Evolutionary conservation across 1,139 yeast species (phyloP), one percentile per base, ranked within the genome.

Genomic region (Sugiyamaella castrensis): DNA sequence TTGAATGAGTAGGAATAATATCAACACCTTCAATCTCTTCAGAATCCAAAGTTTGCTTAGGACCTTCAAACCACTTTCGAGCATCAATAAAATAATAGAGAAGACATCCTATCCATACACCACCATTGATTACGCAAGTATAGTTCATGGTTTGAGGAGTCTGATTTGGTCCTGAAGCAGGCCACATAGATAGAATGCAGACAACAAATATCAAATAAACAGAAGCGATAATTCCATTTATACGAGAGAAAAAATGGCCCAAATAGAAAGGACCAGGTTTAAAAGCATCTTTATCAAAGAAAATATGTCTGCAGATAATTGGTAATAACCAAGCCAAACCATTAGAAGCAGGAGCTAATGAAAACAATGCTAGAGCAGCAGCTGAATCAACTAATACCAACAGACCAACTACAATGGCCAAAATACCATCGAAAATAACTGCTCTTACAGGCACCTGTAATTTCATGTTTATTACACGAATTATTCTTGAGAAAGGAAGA

Each of bases 241-340:
- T 37, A 36, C 72, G 73, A 1, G 84, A 78, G 45, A 72, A 58
- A 12, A 65, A 52, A 7, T 68, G 65, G 28, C 89, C 89, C 54
- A 82, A 68, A 63, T 79, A 77, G 61, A 83, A 83, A 7, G 79
- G 76, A 8, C 91, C 91, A 0, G 87, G 87, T 13, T 67, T 71
- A 62, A 82, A 82, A 42, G 73, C 67, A 42, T 73, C 69, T 48
- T 68, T 71, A 43, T 80, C 81, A 34, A 57, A 65, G 46, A 43
- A 56, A 8, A 61, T 50, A 38, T 61, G 59, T 52, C 80, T 70
- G 48, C 79, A 65, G 45, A 79, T 66, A 38, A 80, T 75, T 36
- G 87, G 86, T 13, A 75, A 69, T 46, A 76, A 71, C 83, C 84
- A 81, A 2, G 84, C 76, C 44, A 80, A 65, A 57, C 79, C 78